Percentiles rank a stretch among this genome's conserved stretches.
Conservation (phyloP, 495 filamentous ascomycete species). For the Penicillium dipodomyicola region DNA sequence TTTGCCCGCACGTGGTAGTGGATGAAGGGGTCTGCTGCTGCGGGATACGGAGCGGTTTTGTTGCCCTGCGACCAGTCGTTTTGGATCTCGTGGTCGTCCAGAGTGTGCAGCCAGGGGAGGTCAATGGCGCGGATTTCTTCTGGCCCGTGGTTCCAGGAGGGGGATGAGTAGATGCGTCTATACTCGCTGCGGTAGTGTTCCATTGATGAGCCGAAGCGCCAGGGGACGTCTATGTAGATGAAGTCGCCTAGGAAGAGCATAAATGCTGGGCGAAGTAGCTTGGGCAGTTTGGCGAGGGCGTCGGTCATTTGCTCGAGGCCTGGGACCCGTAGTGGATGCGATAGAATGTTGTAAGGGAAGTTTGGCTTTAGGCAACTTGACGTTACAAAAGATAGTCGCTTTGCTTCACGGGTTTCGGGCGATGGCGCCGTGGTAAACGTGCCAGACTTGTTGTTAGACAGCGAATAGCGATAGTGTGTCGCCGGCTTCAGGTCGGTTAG, state of each 20-base stretch:
- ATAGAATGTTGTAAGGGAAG: slow-evolving; percentile 80
- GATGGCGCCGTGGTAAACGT: slow-evolving; percentile 71
- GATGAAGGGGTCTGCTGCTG: slow-evolving; percentile 80
- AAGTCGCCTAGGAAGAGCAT: slow-evolving; percentile 99
- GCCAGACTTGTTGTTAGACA: slow-evolving; percentile 81
- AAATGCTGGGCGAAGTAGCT: slow-evolving; percentile 63
- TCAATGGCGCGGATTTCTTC: slow-evolving; percentile 45
- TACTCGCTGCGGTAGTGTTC: slow-evolving; percentile 88
- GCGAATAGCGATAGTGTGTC: slow-evolving; percentile 73
- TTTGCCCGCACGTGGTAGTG: slow-evolving; percentile 84
- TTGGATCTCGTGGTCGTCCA: slow-evolving; percentile 93
- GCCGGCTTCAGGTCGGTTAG: slow-evolving; percentile 54
- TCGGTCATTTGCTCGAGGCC: slow-evolving; percentile 66
- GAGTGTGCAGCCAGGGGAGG: slow-evolving; percentile 92
- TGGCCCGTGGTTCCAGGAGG: slow-evolving; percentile 69
- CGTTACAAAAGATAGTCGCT: slow-evolving; percentile 80
- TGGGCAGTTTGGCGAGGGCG: slow-evolving; percentile 58
- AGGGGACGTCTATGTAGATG: slow-evolving; percentile 93
- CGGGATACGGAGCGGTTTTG: slow-evolving; percentile 66
- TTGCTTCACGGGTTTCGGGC: slow-evolving; percentile 56
- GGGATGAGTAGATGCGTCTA: slow-evolving; percentile 87
- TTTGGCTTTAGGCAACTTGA: slow-evolving; percentile 87
- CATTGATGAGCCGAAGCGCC: slow-evolving; percentile 64
- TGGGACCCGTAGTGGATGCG: slow-evolving; percentile 76
- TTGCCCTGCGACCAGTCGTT: slow-evolving; percentile 82